phyloP scores from a whole-genome alignment of 108 stramenopile genomes.

The Licmophora abbreviata region DNA sequence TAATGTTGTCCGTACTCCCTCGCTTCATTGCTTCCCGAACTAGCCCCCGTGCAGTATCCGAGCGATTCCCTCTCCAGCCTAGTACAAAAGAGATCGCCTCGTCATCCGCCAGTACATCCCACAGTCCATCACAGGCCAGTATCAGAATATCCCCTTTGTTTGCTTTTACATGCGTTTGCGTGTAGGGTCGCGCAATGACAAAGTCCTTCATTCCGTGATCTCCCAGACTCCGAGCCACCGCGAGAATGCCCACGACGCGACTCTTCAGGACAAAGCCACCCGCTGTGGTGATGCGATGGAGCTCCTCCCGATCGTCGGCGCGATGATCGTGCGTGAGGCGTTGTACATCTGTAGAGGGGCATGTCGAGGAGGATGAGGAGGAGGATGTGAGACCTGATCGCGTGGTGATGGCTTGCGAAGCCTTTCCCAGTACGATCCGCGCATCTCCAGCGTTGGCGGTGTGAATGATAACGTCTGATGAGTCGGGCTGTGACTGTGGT shows the following conservation, averaged over 20 bases:
- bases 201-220: constrained; percentile 87
- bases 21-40: constrained; percentile 56
- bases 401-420: too few relatives aligned
- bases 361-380: too few relatives aligned
- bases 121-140: constrained; percentile 86
- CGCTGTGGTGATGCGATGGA: constrained; percentile 53
- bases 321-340: constrained; percentile 77
- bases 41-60: constrained; percentile 37
- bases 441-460: constrained; percentile 95
- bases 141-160: constrained; percentile 15
- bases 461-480: constrained; percentile 37
- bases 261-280: constrained; percentile 78
- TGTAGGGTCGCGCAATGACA: constrained; percentile 72
- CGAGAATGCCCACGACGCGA: constrained; percentile 82
- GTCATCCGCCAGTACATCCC: constrained; percentile 85
- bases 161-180: constrained; percentile 11
- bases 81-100: constrained; percentile 66
- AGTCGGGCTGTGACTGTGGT: too few relatives aligned
- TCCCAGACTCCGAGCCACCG: constrained; percentile 80
- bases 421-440: constrained; percentile 81
- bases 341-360: constrained; percentile 23
- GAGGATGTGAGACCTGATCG: too few relatives aligned
- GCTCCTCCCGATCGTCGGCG: constrained; percentile 68
- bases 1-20: constrained; percentile 80
- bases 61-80: constrained; percentile 12